These are phyloP conservation scores for Musa acuminata DNA, from an alignment of 176 grass and related monocot species.

Conservation along the genomic window DNA sequence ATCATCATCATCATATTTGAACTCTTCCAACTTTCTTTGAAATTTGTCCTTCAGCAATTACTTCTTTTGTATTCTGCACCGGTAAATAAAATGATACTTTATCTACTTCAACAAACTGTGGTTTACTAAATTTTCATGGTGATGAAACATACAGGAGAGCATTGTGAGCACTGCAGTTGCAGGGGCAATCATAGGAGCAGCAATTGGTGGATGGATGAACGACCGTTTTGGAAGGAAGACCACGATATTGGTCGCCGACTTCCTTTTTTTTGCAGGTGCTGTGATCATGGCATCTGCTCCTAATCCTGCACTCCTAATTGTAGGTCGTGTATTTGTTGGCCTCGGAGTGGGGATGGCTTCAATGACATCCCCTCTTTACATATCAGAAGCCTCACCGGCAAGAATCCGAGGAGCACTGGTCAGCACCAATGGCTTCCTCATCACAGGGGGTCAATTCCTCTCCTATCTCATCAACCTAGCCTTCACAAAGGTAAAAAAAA, in stretches of 20 bases:
- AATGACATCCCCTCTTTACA: constrained; percentile 81
- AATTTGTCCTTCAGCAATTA: no score
- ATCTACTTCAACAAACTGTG: not conserved
- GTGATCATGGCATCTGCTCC: constrained; percentile 52
- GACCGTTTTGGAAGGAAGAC: constrained; percentile 55
- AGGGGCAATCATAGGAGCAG: constrained; percentile 76
- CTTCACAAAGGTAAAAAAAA: constrained; percentile 49
- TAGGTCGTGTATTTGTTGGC: constrained; percentile 61
- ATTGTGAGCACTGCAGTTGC: constrained; percentile 89
- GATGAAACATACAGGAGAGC: constrained; percentile 36
- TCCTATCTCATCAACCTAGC: constrained; percentile 86
- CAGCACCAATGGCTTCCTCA: constrained; percentile 78
- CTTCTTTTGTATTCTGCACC: no score
- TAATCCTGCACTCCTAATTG: constrained; percentile 37
- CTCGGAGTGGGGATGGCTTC: constrained; percentile 86
- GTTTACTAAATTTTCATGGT: not conserved
- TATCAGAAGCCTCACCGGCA: constrained; percentile 75
- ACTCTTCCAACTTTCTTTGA: no score
- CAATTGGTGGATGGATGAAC: constrained; percentile 63
- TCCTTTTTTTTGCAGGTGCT: constrained; percentile 67
- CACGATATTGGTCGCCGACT: constrained; percentile 53
- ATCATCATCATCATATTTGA: no score
- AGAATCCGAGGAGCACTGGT: constrained; percentile 67
- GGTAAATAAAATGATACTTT: no score
- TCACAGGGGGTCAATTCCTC: constrained; percentile 79